Percentiles rank a stretch among this genome's conserved stretches.
Conservation (phyloP, 2,329 filamentous ascomycete genomes). For the Fusarium setosum region DNA sequence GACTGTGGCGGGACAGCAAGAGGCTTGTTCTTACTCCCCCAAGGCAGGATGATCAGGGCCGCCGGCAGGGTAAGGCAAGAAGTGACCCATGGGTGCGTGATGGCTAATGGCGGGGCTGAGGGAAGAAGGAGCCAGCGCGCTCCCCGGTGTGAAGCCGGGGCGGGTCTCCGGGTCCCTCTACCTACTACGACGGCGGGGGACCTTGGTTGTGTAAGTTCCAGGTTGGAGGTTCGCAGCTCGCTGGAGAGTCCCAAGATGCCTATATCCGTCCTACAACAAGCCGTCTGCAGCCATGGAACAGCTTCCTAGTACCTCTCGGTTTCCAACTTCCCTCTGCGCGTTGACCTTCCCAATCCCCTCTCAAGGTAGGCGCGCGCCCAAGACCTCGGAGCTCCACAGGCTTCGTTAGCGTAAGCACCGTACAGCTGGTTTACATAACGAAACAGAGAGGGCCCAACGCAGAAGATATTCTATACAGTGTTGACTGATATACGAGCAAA, state of each 20-base stretch:
- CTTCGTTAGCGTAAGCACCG: slow-evolving; percentile 16
- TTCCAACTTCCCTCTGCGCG: neutral
- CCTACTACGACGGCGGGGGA: too few species aligned
- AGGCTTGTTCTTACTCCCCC: neutral
- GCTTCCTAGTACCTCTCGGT: neutral
- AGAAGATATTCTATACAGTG: slow-evolving; percentile 7
- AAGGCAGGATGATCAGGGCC: slow-evolving; percentile 12
- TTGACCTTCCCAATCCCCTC: neutral
- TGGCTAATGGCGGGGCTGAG: slow-evolving; percentile 33
- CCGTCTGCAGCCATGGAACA: neutral
- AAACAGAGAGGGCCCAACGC: neutral
- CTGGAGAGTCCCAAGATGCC: too few species aligned
- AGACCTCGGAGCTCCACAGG: neutral
- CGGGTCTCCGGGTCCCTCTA: too few species aligned
- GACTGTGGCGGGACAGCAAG: neutral
- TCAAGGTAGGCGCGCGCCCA: neutral
- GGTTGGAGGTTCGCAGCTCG: too few species aligned
- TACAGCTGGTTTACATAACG: slow-evolving; percentile 9
- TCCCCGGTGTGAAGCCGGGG: slow-evolving; percentile 30
- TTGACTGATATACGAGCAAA: neutral
- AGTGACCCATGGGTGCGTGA: neutral
- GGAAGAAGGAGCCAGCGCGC: slow-evolving; percentile 22
- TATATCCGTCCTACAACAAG: too few species aligned
- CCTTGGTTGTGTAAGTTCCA: neutral
- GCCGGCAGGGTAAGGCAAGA: neutral